Conservation (phyloP, 2,329 filamentous ascomycete species). For the Penicillium sp. region DNA sequence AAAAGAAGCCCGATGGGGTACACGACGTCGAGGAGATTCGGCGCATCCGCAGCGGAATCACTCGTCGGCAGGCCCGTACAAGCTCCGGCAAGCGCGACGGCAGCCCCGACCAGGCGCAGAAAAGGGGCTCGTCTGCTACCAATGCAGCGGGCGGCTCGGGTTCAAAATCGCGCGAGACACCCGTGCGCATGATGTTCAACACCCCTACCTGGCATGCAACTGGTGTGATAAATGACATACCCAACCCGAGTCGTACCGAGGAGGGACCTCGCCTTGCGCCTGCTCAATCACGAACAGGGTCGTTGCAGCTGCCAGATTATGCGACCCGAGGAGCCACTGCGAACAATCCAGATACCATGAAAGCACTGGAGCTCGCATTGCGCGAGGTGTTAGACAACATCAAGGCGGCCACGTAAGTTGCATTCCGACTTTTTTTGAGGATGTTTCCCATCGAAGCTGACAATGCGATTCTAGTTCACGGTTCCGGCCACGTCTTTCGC, state of each 20-base stretch:
- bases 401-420: slow-evolving; percentile 75
- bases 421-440: not conserved
- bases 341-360: slow-evolving; percentile 77
- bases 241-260: slow-evolving; percentile 52
- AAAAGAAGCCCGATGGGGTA: slow-evolving; percentile 89
- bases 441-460: not conserved
- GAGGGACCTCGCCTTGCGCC: slow-evolving; percentile 39
- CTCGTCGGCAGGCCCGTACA: slow-evolving; percentile 75
- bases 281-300: slow-evolving; percentile 36
- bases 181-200: slow-evolving; percentile 56
- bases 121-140: slow-evolving; percentile 41
- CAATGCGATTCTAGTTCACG: slow-evolving; percentile 42
- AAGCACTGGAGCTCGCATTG: slow-evolving; percentile 81
- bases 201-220: slow-evolving; percentile 73
- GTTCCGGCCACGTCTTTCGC: slow-evolving; percentile 45
- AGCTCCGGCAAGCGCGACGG: slow-evolving; percentile 60
- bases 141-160: slow-evolving; percentile 38
- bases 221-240: slow-evolving; percentile 75
- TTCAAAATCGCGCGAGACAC: slow-evolving; percentile 39
- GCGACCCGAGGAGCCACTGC: slow-evolving; percentile 64
- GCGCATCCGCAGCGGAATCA: slow-evolving; percentile 81
- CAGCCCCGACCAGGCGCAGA: slow-evolving; percentile 60
- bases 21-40: slow-evolving; percentile 89
- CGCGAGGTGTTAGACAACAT: slow-evolving; percentile 79
- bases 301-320: slow-evolving; percentile 49